phyloP scores from a whole-genome alignment of 257 asterid species.

The Jaltomata sinuosa region DNA sequence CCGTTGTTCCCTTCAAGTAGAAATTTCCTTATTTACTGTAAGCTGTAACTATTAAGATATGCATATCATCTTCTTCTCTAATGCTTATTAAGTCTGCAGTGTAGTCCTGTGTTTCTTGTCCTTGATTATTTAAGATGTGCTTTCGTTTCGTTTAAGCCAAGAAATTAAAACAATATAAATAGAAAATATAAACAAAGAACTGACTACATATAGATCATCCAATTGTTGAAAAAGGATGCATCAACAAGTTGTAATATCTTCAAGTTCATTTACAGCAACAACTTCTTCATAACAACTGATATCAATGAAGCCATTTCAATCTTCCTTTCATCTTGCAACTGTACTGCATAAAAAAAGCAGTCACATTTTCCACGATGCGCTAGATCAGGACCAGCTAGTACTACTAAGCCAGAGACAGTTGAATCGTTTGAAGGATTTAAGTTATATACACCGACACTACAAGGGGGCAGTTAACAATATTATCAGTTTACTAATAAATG shows the following conservation, averaged over 20 bases:
- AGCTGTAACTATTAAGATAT: slow-evolving; percentile 8
- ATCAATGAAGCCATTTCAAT: neutral
- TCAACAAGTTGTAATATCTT: neutral
- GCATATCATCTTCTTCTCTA: neutral
- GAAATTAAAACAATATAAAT: no score
- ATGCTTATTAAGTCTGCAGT: neutral
- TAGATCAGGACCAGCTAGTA: neutral
- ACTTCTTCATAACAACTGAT: neutral
- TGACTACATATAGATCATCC: neutral
- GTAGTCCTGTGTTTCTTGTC: neutral
- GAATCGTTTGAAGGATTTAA: neutral
- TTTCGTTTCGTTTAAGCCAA: neutral
- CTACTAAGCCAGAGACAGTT: neutral
- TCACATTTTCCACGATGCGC: neutral
- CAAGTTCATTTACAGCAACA: neutral
- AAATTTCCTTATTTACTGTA: neutral
- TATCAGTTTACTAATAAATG: no score
- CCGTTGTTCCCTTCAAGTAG: neutral
- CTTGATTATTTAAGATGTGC: neutral
- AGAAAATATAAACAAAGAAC: neutral
- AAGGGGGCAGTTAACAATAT: neutral
- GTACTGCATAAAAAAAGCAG: neutral
- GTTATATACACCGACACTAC: neutral
- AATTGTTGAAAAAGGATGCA: neutral
- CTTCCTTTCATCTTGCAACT: neutral